A percentile compares a stretch with the other conserved stretches of the same genome.
phyloP scores from a whole-genome alignment of 345 rosid species.

The Diplotaxis tenuifolia region DNA sequence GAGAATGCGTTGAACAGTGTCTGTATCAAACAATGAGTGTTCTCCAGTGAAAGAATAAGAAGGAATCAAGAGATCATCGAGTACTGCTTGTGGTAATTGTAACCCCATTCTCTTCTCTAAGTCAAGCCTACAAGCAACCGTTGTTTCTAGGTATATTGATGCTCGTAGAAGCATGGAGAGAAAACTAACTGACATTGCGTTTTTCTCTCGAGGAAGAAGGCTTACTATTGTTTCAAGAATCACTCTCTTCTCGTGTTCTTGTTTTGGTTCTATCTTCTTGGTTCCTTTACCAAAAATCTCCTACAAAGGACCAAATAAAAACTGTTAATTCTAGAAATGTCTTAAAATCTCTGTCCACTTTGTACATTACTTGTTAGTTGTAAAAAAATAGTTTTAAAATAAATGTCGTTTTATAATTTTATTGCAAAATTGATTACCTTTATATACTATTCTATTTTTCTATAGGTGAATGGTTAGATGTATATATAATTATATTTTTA shows the following conservation, averaged over 20 bases:
- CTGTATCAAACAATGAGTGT: conserved; percentile 78
- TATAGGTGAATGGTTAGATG: too few species aligned
- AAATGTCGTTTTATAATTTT: too few species aligned
- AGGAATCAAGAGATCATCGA: conserved; percentile 87
- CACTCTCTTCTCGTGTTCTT: conserved; percentile 88
- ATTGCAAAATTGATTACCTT: too few species aligned
- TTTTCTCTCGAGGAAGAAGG: conserved; percentile 80
- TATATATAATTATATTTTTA: too few species aligned
- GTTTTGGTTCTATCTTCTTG: conserved; percentile 71
- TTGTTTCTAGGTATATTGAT: conserved; percentile 81
- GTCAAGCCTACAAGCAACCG: conserved; percentile 90
- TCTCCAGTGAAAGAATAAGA: conserved; percentile 66
- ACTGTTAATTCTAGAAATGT: too few species aligned
- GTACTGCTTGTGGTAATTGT: conserved; percentile 78
- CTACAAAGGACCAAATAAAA: conserved; percentile 50
- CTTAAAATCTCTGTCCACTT: too few species aligned
- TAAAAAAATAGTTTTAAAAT: too few species aligned
- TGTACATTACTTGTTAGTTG: too few species aligned
- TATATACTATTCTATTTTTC: too few species aligned
- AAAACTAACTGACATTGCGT: conserved; percentile 83
- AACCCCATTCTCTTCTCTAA: conserved; percentile 83
- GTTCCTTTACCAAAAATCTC: conserved; percentile 73
- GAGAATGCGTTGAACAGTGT: conserved; percentile 76
- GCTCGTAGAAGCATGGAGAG: conserved; percentile 88
- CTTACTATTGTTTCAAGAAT: conserved; percentile 83